Percentiles rank a stretch among this genome's conserved stretches.
These are phyloP conservation scores for Cicer arietinum DNA, from an alignment of 306 rosid genomes.

Conservation along the genomic window DNA sequence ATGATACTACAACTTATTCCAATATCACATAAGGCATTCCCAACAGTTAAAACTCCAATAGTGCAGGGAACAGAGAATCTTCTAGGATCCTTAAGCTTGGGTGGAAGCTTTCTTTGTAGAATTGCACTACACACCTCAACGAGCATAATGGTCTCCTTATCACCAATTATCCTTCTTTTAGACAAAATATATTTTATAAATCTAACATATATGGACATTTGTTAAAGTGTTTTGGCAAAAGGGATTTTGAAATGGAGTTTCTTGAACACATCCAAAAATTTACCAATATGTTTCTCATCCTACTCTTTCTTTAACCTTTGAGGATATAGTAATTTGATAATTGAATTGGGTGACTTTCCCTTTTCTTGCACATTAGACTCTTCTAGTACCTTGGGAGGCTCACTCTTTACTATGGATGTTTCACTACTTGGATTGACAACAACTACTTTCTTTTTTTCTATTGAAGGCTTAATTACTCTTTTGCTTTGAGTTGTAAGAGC, in stretches of 20 bases:
- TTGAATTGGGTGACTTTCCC: no score
- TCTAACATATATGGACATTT: not conserved
- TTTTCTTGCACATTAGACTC: no score
- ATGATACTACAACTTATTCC: not conserved
- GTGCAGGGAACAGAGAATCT: not conserved
- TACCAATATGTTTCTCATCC: no score
- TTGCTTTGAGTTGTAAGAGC: no score
- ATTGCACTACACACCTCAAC: not conserved
- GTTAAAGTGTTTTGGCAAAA: not conserved
- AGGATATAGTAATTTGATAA: no score
- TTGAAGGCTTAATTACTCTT: no score
- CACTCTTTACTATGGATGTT: no score
- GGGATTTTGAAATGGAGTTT: not conserved
- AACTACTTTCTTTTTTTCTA: no score
- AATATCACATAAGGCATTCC: not conserved
- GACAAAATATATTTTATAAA: not conserved
- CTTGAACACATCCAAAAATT: not conserved
- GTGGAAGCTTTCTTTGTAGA: not conserved
- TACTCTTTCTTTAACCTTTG: no score
- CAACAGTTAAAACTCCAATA: not conserved
- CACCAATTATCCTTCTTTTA: not conserved
- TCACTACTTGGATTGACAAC: no score
- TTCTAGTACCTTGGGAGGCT: no score
- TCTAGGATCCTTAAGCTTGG: not conserved
- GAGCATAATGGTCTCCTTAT: not conserved